These are phyloP conservation scores for Cryphonectria parasitica DNA, from an alignment of 2,329 filamentous ascomycete species.

Conservation along the genomic window DNA sequence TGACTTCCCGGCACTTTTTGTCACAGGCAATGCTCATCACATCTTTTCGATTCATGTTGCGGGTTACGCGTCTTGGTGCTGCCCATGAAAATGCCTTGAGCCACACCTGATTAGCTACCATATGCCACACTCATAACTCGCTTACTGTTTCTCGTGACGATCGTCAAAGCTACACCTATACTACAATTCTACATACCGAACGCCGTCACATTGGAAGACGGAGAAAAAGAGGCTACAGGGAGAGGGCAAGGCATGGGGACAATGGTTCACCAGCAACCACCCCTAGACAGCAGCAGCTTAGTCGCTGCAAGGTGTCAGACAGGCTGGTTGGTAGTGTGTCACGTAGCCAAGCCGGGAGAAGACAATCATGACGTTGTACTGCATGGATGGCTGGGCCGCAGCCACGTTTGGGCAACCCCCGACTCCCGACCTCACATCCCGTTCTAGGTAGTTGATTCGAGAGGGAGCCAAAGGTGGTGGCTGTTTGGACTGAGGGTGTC, in stretches of 20 bases:
- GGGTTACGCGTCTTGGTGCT: not conserved
- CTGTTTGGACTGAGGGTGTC: not conserved
- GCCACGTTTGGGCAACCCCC: not conserved
- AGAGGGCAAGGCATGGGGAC: not conserved
- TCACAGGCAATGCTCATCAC: not conserved
- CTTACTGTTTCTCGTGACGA: not conserved
- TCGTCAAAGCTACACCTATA: not conserved
- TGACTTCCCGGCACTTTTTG: not conserved
- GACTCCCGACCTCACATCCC: conserved; percentile 2
- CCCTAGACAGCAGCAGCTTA: not conserved
- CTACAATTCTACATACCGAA: not conserved
- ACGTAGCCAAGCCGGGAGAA: not conserved
- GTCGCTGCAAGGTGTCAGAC: not conserved
- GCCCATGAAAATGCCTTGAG: not conserved
- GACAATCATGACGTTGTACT: not conserved
- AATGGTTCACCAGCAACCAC: not conserved
- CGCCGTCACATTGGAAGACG: not conserved
- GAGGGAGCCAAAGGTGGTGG: not conserved
- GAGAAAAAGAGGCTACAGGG: not conserved
- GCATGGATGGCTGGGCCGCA: conserved; percentile 3
- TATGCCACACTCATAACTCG: not conserved
- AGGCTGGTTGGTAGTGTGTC: not conserved
- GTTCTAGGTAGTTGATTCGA: not conserved
- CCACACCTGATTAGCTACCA: not conserved
- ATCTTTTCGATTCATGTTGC: not conserved